Conservation (phyloP, 257 asterid species). For the Jaltomata sinuosa region DNA sequence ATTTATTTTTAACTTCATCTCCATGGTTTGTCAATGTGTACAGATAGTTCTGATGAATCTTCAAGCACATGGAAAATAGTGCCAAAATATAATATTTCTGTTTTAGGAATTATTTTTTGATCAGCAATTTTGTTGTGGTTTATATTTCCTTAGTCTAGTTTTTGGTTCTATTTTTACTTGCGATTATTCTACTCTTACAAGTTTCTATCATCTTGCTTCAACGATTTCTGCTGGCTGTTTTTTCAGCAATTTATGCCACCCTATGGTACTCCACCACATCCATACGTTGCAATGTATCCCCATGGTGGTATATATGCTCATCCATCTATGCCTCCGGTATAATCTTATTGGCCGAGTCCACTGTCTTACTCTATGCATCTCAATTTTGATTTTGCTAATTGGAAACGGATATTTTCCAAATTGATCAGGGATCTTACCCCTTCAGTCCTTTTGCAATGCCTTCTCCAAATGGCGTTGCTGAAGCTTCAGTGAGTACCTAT, state of each 20-base stretch:
- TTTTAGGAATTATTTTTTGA: not conserved
- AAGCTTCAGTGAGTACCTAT: conserved; percentile 60
- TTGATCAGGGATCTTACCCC: conserved; percentile 77
- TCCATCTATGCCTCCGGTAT: conserved; percentile 92
- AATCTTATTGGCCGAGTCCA: not conserved
- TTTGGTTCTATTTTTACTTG: not conserved
- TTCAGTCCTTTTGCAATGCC: conserved; percentile 88
- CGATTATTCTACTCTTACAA: not conserved
- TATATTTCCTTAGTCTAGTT: not conserved
- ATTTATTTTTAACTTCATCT: not conserved
- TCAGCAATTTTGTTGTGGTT: not conserved
- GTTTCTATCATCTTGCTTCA: not conserved
- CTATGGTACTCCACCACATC: conserved; percentile 94
- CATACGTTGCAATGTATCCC: conserved; percentile 96
- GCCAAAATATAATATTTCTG: not conserved
- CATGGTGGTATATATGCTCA: conserved; percentile 89
- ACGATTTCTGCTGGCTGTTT: not conserved
- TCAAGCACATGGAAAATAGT: not conserved
- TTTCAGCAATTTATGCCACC: conserved; percentile 92
- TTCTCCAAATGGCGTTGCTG: conserved; percentile 79
- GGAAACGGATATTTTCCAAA: not conserved
- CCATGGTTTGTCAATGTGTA: not conserved
- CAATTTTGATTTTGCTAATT: not conserved
- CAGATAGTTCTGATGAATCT: not conserved
- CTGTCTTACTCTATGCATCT: not conserved